Evolutionary conservation across 1,284 basidiomycete genomes (phyloP).

Genomic region (Pseudozyma pruni): DNA sequence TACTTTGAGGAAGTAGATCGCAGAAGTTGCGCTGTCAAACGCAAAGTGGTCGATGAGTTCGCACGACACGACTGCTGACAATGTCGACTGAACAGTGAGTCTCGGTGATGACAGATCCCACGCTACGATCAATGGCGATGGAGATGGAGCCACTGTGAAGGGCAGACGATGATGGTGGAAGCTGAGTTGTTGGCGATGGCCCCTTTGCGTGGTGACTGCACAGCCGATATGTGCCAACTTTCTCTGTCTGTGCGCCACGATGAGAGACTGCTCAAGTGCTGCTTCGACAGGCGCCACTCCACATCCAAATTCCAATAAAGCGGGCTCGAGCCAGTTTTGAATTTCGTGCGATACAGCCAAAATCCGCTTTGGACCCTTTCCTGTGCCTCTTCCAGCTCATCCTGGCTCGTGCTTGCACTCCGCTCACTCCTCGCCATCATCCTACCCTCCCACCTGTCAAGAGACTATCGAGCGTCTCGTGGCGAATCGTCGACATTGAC

Average conservation of each 20-base stretch:
- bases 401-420: background rate
- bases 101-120: too few species aligned
- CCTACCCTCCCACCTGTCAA: too few species aligned
- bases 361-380: constrained; percentile 6
- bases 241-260: constrained; percentile 8
- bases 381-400: constrained; percentile 14
- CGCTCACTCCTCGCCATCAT: background rate
- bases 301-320: constrained; percentile 7
- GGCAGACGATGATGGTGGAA: background rate
- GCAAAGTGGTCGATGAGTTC: background rate
- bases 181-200: background rate
- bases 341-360: constrained; percentile 20
- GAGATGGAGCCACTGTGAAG: too few species aligned
- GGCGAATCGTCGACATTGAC: background rate
- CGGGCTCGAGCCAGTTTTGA: background rate
- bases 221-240: background rate
- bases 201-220: background rate
- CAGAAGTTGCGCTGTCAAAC: background rate
- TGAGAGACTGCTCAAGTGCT: constrained; percentile 4
- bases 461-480: background rate
- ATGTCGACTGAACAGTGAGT: too few species aligned
- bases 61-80: too few species aligned
- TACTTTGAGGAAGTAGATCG: background rate
- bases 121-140: too few species aligned
- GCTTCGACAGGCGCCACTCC: constrained; percentile 7